Evolutionary conservation across 2,329 filamentous ascomycete genomes (phyloP), one percentile per base, ranked within the genome.

Genomic region (Hypoxylon sp.): DNA sequence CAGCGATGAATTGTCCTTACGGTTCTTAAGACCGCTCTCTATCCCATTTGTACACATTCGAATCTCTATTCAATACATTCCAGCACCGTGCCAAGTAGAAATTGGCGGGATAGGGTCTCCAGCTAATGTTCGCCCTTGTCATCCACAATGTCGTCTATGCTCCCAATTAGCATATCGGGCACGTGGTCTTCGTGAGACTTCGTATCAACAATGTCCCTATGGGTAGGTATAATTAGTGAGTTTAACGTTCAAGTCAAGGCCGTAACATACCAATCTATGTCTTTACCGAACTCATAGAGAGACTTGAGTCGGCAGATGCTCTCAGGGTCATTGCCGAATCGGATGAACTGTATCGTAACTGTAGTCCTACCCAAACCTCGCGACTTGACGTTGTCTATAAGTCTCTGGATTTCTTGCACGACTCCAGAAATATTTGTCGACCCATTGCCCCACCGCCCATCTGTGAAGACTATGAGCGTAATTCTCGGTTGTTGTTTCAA

Each of bases 381-480:
- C 2, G 8, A 2, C 17, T 35, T 50, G 11, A 63, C 51, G 4
- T 51, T 10, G 19, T 14, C 22, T 22, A 50, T 56, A 9, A 55
- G 52, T 22, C 52, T 55, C 11, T 8, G 3, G 6, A 55, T 55
- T 5, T 55, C 51, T 10, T 39, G 33, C n/a, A 29, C 51, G 22
- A 44, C 60, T 4, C 44, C 24, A 3, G 29, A 22, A 24, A 51
- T 47, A 10, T 26, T 17, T 5, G 29, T 35, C 13, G 39, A 2
- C 19, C 19, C 11, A 14, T 54, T 55, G 11, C 59, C 59, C 51
- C 59, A 63, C 11, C 19, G 17, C 2, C 59, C 44, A 44, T 63
- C 52, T 10, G 59, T 63, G 59, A 62, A 62, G 14, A 62, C 50
- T 4, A 62, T 55, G 29, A 62, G 58, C 11, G 58, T 62, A 19